Conservation (phyloP, 805 yeast genomes). For the Peterozyma xylosa region DNA sequence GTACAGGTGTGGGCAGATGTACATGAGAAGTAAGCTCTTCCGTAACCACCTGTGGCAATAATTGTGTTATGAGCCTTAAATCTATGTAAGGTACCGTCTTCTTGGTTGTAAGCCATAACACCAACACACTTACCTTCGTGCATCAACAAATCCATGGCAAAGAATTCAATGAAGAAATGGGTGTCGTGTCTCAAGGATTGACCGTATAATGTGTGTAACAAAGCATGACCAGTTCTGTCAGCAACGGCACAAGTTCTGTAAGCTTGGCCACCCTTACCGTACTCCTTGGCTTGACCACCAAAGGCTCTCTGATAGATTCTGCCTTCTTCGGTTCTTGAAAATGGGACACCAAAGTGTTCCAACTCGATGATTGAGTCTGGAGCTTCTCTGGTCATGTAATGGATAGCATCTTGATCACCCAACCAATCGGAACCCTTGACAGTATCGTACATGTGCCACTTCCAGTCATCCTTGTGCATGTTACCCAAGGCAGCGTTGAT, state of each 20-base stretch:
- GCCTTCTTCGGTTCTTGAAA: conserved; percentile 94
- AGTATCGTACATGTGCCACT: conserved; percentile 99
- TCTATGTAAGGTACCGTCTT: conserved; percentile 97
- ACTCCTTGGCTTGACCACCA: conserved; percentile 95
- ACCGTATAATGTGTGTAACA: conserved; percentile 92
- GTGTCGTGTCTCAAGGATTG: conserved; percentile 96
- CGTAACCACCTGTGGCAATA: conserved; percentile 98
- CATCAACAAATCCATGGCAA: conserved; percentile 90
- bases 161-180: conserved; percentile 95
- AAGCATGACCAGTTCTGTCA: conserved; percentile 97
- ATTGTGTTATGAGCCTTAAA: conserved; percentile 95
- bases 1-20: conserved; percentile 99
- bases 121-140: conserved; percentile 96
- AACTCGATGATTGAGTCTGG: conserved; percentile 92
- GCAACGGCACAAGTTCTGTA: conserved; percentile 99
- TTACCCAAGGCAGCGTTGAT: conserved; percentile 98
- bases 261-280: conserved; percentile 98
- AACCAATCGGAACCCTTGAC: conserved; percentile 99
- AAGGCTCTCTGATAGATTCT: conserved; percentile 97
- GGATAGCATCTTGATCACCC: conserved; percentile 99
- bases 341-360: conserved; percentile 98
- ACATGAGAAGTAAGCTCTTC: conserved; percentile 97
- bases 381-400: conserved; percentile 98
- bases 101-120: conserved; percentile 95
- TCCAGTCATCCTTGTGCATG: conserved; percentile 98